Conservation (phyloP, 371 early-diverging fungal species). For the Mucor piriformis region DNA sequence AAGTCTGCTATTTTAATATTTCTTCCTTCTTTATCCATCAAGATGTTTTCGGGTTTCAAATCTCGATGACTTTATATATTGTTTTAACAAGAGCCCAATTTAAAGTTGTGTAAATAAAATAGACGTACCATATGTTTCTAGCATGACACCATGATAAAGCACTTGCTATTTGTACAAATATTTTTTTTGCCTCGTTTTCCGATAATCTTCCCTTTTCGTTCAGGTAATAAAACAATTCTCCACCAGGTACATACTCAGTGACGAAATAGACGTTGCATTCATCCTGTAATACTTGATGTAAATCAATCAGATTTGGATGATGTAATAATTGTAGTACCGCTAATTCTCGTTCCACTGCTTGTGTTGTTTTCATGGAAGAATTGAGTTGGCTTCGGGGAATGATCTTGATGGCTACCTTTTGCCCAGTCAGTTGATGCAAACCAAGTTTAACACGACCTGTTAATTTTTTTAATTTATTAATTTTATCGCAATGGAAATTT, state of each 20-base stretch:
- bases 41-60: constrained; percentile 93
- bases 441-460: constrained; percentile 46
- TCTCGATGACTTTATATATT: constrained; percentile 84
- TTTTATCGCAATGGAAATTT: background rate
- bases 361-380: constrained; percentile 46
- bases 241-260: constrained; percentile 46
- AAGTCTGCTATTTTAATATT: constrained; percentile 85
- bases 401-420: constrained; percentile 47
- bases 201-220: constrained; percentile 30
- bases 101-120: background rate
- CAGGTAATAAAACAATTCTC: constrained; percentile 40
- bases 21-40: constrained; percentile 75
- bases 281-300: constrained; percentile 71
- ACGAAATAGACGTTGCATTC: constrained; percentile 36
- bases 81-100: background rate
- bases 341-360: constrained; percentile 69
- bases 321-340: constrained; percentile 70
- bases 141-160: constrained; percentile 93
- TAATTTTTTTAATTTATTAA: background rate
- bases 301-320: constrained; percentile 67
- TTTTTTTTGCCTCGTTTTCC: constrained; percentile 82
- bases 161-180: constrained; percentile 91
- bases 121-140: constrained; percentile 46
- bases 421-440: constrained; percentile 37
- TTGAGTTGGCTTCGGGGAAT: constrained; percentile 36